Evolutionary conservation across 2,329 filamentous ascomycete genomes (phyloP).

Genomic region (Chaetothyriales sp.): DNA sequence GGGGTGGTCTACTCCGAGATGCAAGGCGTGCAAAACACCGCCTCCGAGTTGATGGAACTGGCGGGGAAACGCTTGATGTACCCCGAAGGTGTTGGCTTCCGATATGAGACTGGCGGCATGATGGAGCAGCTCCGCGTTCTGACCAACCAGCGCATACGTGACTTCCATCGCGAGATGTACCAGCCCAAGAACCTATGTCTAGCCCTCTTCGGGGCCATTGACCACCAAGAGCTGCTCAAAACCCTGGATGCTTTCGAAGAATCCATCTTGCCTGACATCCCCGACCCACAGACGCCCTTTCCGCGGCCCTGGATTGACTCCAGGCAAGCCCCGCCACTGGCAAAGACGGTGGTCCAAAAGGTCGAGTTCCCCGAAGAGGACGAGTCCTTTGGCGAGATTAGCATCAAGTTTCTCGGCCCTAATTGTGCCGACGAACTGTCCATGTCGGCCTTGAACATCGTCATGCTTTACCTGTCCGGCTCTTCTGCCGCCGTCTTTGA

Average conservation of each 20-base stretch:
- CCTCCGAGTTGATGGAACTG: conserved; percentile 76
- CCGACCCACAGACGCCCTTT: conserved; percentile 60
- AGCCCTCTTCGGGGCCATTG: conserved; percentile 80
- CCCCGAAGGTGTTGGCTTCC: conserved; percentile 77
- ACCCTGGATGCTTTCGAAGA: conserved; percentile 82
- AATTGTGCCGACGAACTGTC: conserved; percentile 56
- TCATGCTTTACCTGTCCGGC: conserved; percentile 77
- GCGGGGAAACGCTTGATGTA: conserved; percentile 69
- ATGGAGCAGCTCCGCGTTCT: conserved; percentile 79
- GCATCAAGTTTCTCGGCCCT: conserved; percentile 77
- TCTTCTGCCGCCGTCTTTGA: conserved; percentile 88
- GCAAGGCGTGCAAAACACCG: conserved; percentile 84
- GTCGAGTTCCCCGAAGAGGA: conserved; percentile 95
- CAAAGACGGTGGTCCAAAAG: conserved; percentile 58
- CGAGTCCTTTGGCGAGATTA: conserved; percentile 78
- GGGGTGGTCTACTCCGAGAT: conserved; percentile 98
- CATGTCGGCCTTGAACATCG: conserved; percentile 61
- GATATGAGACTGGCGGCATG: conserved; percentile 97
- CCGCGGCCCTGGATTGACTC: conserved; percentile 86
- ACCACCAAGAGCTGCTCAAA: conserved; percentile 64
- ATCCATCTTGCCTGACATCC: conserved; percentile 70
- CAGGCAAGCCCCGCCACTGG: conserved; percentile 57
- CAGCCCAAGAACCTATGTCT: conserved; percentile 91
- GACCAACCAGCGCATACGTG: conserved; percentile 79
- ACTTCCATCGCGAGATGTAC: conserved; percentile 94